These are phyloP conservation scores for Panus rudis DNA, from an alignment of 768 basidiomycete species.

Conservation along the genomic window DNA sequence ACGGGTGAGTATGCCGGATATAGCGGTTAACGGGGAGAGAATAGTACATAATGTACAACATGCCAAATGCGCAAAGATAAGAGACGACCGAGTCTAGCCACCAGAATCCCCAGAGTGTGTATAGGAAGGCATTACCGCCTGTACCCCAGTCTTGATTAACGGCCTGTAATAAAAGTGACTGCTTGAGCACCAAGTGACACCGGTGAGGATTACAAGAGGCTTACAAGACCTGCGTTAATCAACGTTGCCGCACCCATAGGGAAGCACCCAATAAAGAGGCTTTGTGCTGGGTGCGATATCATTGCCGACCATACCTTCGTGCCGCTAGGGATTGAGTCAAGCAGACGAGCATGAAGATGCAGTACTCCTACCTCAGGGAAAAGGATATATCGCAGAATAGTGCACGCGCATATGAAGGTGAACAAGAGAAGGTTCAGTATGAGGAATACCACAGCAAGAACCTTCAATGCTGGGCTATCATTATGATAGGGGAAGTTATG, in stretches of 20 bases:
- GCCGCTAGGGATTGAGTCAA: no score
- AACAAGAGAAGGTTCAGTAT: constrained; percentile 36
- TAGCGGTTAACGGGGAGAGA: neutral
- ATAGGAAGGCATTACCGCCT: constrained; percentile 32
- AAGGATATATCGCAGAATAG: constrained; percentile 27
- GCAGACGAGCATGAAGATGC: no score
- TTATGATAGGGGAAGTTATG: constrained; percentile 38
- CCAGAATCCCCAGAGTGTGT: constrained; percentile 43
- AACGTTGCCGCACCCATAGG: constrained; percentile 61
- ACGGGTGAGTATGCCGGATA: neutral
- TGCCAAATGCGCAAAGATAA: constrained; percentile 38
- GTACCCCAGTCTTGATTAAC: constrained; percentile 30
- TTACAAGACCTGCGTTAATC: constrained; percentile 33
- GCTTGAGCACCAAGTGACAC: neutral
- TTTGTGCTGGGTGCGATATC: constrained; percentile 42
- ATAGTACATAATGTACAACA: constrained; percentile 44
- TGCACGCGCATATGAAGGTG: constrained; percentile 21
- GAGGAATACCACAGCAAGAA: constrained; percentile 32
- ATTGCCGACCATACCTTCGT: constrained; percentile 34
- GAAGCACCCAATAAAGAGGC: constrained; percentile 40
- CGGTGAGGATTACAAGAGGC: constrained; percentile 6
- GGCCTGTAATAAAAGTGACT: constrained; percentile 10
- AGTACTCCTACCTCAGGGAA: constrained; percentile 22
- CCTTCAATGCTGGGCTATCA: constrained; percentile 25
- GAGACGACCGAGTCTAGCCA: constrained; percentile 40